Evolutionary conservation across 2,329 filamentous ascomycete genomes (phyloP).

Genomic region (Blastomyces gilchristii): DNA sequence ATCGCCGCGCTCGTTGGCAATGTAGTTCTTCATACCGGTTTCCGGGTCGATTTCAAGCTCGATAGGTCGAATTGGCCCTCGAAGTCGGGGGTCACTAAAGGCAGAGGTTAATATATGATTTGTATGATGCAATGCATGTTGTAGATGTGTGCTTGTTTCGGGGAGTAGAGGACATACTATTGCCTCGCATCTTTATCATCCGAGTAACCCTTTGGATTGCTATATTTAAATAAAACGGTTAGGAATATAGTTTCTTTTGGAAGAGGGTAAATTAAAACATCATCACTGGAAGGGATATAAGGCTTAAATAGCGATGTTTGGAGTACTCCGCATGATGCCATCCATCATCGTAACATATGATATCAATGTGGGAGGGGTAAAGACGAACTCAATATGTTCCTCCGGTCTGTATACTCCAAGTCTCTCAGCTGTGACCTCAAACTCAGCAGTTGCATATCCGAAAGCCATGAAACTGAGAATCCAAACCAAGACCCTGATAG

Average conservation of each 20-base stretch:
- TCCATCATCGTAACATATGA: not conserved
- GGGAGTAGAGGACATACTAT: constrained; percentile 15
- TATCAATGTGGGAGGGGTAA: not conserved
- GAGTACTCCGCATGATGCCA: not conserved
- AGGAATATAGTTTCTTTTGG: not conserved
- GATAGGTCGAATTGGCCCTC: constrained; percentile 61
- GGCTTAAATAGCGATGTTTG: not conserved
- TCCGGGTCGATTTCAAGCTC: constrained; percentile 63
- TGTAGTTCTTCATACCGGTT: constrained; percentile 99
- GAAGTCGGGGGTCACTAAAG: constrained; percentile 57
- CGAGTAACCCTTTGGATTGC: constrained; percentile 73
- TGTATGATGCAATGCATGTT: not conserved
- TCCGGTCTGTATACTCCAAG: constrained; percentile 73
- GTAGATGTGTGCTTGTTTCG: not conserved
- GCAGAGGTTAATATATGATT: constrained; percentile 30
- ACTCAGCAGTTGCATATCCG: constrained; percentile 77
- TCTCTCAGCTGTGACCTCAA: constrained; percentile 70
- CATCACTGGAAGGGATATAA: not conserved
- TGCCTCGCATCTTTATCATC: constrained; percentile 76
- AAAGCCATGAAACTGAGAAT: constrained; percentile 71
- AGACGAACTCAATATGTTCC: constrained; percentile 40
- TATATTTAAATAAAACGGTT: constrained; percentile 49
- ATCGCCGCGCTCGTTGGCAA: constrained; percentile 74
- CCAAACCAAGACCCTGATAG: constrained; percentile 71
- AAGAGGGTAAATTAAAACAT: not conserved